A percentile compares a stretch with the other conserved stretches of the same genome.
phyloP scores from a whole-genome alignment of 2,329 filamentous ascomycete genomes.

The Orbilia ellipsospora region DNA sequence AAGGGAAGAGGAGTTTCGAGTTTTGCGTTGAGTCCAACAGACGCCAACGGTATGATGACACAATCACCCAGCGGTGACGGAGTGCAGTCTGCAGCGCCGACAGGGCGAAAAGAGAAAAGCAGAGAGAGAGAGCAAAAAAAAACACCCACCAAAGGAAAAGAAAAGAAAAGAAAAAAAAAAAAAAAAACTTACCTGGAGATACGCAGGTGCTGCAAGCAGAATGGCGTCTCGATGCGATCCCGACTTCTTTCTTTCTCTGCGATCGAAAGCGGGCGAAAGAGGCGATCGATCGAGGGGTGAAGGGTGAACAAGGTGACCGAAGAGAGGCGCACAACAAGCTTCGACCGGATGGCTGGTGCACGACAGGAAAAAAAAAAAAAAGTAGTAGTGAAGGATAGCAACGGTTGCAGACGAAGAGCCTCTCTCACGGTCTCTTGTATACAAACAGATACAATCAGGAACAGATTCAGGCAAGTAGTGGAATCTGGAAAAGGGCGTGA shows the following conservation, averaged over 20 bases:
- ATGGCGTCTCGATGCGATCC: constrained; percentile 6
- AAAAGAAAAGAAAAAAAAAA: constrained; percentile 14
- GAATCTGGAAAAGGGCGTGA: no score
- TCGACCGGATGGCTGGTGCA: constrained; percentile 23
- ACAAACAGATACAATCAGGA: constrained; percentile 20
- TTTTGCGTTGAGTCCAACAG: no score
- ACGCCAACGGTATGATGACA: no score
- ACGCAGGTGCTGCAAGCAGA: constrained; percentile 18
- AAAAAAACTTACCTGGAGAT: constrained; percentile 22
- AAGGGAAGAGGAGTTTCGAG: neutral
- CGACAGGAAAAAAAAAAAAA: neutral
- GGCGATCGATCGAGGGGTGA: constrained; percentile 26
- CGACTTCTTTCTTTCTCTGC: constrained; percentile 1
- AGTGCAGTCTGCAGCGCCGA: neutral
- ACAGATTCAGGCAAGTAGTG: neutral
- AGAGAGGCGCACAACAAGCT: constrained; percentile 45
- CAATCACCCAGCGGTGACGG: no score
- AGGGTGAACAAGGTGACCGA: neutral
- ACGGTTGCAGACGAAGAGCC: constrained; percentile 23
- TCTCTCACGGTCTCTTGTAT: constrained; percentile 22
- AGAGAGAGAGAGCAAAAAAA: neutral
- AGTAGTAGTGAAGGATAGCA: no score
- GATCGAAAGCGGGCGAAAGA: constrained; percentile 34
- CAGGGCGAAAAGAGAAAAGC: neutral
- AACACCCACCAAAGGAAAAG: neutral